Evolutionary conservation across 768 basidiomycete species (phyloP), one percentile per base, ranked within the genome.

Genomic region (Hericium erinaceus): DNA sequence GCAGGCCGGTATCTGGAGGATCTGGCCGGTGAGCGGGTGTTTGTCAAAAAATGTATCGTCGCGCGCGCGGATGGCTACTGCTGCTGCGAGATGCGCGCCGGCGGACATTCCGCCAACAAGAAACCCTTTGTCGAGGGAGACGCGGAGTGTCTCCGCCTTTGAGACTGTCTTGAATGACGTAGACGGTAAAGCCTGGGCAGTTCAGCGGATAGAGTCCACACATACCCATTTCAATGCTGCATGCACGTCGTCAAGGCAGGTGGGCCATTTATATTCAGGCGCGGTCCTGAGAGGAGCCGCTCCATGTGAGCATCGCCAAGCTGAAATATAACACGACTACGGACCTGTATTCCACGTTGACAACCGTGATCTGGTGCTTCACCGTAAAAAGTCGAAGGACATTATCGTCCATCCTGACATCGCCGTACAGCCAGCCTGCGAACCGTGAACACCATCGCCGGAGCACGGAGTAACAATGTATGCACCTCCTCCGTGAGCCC

Each of bases 201-300:
- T 22, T 22, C 22, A 22, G 22, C 22, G 22, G 22, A 22, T 22
- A 22, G 22, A 22, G 22, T 22, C 22, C 22, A 22, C 22, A 22
- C 33, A 7, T 33, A 39, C 55, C 55, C 55, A 56, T 39, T 56
- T 48, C 16, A 56, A 24, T 48, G 46, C 55, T 22, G 28, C 46
- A 9, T 37, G 48, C 13, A 44, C 16, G 33, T 56, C 55, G 55
- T 49, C 37, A 12, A 15, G 46, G 13, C 10, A 7, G 7, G 7
- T 15, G 12, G 44, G n/a, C 44, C n/a, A 22, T 46, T 22, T 46
- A 12, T 46, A 15, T 46, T 33, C 33, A 0, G 33, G 33, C 1
- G 33, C 33, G 4, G 44, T n/a, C 2, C 44, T n/a, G n/a, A 1
- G 9, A n/a, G 22, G 1, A 46, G n/a, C n/a, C 13, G 22, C 8